phyloP scores from a whole-genome alignment of 805 yeast species.

The Metschnikowia picachoensis region DNA sequence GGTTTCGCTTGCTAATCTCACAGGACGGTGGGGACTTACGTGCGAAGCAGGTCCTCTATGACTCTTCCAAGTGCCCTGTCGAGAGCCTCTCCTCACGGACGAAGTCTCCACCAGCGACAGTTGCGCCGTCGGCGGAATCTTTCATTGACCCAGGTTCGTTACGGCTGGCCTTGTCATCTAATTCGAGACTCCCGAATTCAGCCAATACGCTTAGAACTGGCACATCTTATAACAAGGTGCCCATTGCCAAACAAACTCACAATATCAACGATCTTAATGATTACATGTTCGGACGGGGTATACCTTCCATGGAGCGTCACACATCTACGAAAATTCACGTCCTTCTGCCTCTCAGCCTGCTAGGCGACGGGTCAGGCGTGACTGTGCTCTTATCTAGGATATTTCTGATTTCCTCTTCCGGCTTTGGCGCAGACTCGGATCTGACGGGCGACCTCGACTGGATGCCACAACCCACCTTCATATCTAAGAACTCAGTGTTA shows the following conservation, averaged over 20 bases:
- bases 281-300: constrained; percentile 56
- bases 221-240: background rate
- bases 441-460: constrained; percentile 25
- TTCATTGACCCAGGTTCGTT: background rate
- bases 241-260: constrained; percentile 32
- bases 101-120: background rate
- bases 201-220: constrained; percentile 2
- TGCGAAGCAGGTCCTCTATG: constrained; percentile 47
- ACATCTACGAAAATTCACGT: constrained; percentile 46
- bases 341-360: constrained; percentile 39
- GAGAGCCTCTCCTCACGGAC: background rate
- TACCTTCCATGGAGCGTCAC: constrained; percentile 45
- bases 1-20: constrained; percentile 42
- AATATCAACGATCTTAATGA: constrained; percentile 44
- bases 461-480: constrained; percentile 42
- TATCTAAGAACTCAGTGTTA: constrained; percentile 21
- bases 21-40: constrained; percentile 51
- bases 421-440: constrained; percentile 1
- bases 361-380: constrained; percentile 23
- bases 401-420: constrained; percentile 35
- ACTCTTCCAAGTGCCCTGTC: constrained; percentile 31
- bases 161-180: background rate
- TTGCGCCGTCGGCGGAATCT: background rate
- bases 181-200: background rate
- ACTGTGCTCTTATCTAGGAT: constrained; percentile 45